Evolutionary conservation across 176 grass and related monocot genomes (phyloP).

Genomic region (Calamus simplicifolius): DNA sequence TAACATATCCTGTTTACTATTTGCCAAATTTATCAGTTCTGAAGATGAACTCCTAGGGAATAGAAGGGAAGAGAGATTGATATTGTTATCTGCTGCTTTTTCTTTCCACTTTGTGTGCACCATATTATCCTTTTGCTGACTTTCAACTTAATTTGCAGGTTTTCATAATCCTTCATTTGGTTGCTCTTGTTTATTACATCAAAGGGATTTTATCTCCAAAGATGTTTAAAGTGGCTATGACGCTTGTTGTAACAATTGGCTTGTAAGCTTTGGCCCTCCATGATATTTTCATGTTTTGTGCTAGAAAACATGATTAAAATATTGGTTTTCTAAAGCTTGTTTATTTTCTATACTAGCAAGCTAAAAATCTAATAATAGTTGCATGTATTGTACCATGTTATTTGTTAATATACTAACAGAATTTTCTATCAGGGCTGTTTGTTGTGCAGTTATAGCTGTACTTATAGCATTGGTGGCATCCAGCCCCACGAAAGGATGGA

Average conservation of each 20-base stretch:
- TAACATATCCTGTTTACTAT: too few relatives aligned
- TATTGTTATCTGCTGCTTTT: too few relatives aligned
- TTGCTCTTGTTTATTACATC: slow-evolving; percentile 93
- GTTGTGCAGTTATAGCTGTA: slow-evolving; percentile 74
- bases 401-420: neutral
- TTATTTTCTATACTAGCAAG: slow-evolving; percentile 2
- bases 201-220: slow-evolving; percentile 89
- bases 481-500: slow-evolving; percentile 99
- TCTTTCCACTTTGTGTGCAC: too few relatives aligned
- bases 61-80: too few relatives aligned
- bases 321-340: neutral
- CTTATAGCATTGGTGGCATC: slow-evolving; percentile 91
- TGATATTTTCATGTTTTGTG: neutral
- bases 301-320: neutral
- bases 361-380: too few relatives aligned
- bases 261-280: slow-evolving; percentile 44
- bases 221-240: slow-evolving; percentile 96
- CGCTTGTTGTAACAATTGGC: slow-evolving; percentile 80
- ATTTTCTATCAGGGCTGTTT: slow-evolving; percentile 65
- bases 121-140: neutral
- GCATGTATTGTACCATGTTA: too few relatives aligned
- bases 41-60: too few relatives aligned
- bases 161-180: slow-evolving; percentile 95
- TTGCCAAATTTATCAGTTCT: too few relatives aligned
- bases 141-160: slow-evolving; percentile 47